Evolutionary conservation across 1,139 yeast genomes (phyloP).

Genomic region (Scheffersomyces quercinus): DNA sequence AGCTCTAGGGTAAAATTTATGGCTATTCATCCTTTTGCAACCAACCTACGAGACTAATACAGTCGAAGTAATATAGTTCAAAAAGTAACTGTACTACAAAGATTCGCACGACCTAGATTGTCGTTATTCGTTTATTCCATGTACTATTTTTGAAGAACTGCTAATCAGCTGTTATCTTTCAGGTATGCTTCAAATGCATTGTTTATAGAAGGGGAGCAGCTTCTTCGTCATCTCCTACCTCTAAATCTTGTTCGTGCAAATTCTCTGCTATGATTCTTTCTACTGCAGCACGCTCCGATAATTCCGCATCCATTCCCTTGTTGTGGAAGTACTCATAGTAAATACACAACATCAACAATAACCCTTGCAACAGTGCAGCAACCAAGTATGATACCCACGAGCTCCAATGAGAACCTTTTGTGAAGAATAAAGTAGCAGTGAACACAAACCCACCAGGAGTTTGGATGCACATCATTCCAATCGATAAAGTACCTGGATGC

Average conservation of each 20-base stretch:
- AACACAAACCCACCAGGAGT: conserved; percentile 89
- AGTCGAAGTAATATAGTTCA: too few relatives aligned
- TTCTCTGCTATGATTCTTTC: conserved; percentile 36
- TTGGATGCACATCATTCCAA: conserved; percentile 82
- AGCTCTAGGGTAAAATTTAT: too few relatives aligned
- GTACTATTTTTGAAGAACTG: too few relatives aligned
- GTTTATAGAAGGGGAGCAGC: neutral
- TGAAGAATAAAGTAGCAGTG: conserved; percentile 65
- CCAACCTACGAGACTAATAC: too few relatives aligned
- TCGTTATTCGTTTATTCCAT: too few relatives aligned
- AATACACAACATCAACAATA: conserved; percentile 51
- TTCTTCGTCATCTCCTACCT: neutral
- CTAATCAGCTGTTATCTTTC: too few relatives aligned
- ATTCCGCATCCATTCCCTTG: conserved; percentile 29
- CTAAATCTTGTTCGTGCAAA: conserved; percentile 4
- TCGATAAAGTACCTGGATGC: conserved; percentile 79
- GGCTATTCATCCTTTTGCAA: too few relatives aligned
- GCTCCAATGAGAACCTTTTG: conserved; percentile 84
- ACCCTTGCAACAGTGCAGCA: conserved; percentile 69
- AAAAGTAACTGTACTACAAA: too few relatives aligned
- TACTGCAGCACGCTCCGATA: conserved; percentile 31
- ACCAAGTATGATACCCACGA: conserved; percentile 80
- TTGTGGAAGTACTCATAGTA: conserved; percentile 39
- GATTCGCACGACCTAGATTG: too few relatives aligned
- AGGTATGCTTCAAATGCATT: neutral